These are phyloP conservation scores for Naganishia cerealis DNA, from an alignment of 1,284 basidiomycete genomes.

Conservation along the genomic window DNA sequence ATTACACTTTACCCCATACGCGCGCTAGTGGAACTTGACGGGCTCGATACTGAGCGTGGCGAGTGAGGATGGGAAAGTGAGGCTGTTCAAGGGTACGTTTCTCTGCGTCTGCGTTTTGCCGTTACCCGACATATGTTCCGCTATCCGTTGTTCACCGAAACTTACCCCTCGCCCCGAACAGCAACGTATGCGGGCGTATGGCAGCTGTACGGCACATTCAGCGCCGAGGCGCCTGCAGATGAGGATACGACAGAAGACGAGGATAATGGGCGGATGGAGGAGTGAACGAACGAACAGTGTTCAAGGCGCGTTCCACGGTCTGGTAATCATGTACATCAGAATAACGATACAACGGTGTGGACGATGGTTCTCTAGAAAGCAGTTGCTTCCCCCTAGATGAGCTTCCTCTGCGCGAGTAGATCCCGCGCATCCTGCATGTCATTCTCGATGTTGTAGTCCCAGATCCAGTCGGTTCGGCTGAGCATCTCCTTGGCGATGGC, in stretches of 20 bases:
- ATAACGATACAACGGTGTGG: neutral
- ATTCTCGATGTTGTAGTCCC: slow-evolving; percentile 32
- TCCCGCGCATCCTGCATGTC: slow-evolving; percentile 22
- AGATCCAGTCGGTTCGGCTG: slow-evolving; percentile 32
- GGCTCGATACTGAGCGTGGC: slow-evolving; percentile 85
- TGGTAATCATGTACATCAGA: neutral
- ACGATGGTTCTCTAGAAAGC: neutral
- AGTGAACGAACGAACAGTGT: slow-evolving; percentile 3
- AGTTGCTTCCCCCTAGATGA: slow-evolving; percentile 8
- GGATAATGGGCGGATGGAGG: slow-evolving; percentile 13
- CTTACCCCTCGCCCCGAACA: slow-evolving; percentile 29
- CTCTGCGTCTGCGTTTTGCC: neutral
- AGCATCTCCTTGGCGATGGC: slow-evolving; percentile 33
- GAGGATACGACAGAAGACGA: slow-evolving; percentile 35
- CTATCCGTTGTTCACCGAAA: too few species aligned
- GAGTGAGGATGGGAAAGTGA: slow-evolving; percentile 82
- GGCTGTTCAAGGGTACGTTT: slow-evolving; percentile 75
- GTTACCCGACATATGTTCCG: too few species aligned
- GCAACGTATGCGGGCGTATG: slow-evolving; percentile 53
- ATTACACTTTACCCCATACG: neutral
- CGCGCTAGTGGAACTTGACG: slow-evolving; percentile 50
- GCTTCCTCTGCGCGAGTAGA: slow-evolving; percentile 14
- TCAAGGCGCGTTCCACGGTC: too few species aligned
- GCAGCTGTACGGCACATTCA: slow-evolving; percentile 53
- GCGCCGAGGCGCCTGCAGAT: slow-evolving; percentile 50